Base-by-base conservation (phyloP, 108 stramenopile genomes). In the Nitzschia sp. region DNA sequence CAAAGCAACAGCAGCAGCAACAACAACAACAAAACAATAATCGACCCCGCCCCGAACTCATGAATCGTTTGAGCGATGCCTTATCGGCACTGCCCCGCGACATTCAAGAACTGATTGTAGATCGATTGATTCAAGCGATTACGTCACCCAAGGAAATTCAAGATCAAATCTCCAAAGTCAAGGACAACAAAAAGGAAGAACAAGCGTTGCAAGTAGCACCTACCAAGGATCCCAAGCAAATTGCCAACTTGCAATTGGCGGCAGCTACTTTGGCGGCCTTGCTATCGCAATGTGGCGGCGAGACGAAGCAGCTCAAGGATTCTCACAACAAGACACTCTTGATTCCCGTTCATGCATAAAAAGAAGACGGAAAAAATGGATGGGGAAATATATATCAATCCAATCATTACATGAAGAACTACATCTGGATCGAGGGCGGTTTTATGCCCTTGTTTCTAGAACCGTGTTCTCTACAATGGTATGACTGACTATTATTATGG, bases 231-330 rank as follows among this genome's bases (percentile, higher is more conserved):
- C 54, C 59, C 34, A 49, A 61, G 55, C 45, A 49, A 57, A 54
- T 36, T 31, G 60, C 82, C 21, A 74, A 66, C 17, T 53, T 88
- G 47, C 87, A 86, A 21, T 45, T 90, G 46, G 92, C 92, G 31
- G 87, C 89, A 46, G 92, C 92, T 26, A 93, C 89, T 0, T 73
- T 93, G 62, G 87, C 85, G 0, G 88, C 92, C 17, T 67, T 93
- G 18, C 49, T 93, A 18, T 68, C 84, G 1, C 85, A 87, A 51
- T 89, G 88, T 59, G 85, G 85, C 15, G 46, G 57, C 28, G 58
- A 59, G 30, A 21, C 70, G 8, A 62, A 53, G 4, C 57, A 58
- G 18, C 23, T 27, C 0, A 70, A 70, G 45, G 30, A 71, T 11
- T 53, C 61, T 1, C 61, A 62, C 21, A 19, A 59, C 61, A 68